phyloP scores from a whole-genome alignment of 2,329 filamentous ascomycete genomes.

The Penicillium sp. region DNA sequence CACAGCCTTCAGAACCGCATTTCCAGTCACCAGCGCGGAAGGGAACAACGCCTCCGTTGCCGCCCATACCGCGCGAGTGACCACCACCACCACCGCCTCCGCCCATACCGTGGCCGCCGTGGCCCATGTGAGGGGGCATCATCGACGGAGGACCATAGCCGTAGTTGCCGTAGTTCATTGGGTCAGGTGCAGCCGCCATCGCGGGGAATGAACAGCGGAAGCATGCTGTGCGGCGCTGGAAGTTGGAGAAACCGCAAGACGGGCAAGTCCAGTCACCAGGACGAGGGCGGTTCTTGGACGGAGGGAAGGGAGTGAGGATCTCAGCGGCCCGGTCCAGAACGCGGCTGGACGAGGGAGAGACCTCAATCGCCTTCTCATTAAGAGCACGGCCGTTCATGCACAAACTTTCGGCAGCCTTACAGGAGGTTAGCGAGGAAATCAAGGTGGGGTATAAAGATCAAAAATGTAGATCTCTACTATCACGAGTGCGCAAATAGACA shows the following conservation, averaged over 20 bases:
- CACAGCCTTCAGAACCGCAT: conserved; percentile 94
- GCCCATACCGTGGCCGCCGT: conserved; percentile 56
- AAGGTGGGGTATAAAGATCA: conserved; percentile 1
- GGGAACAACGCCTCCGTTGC: conserved; percentile 79
- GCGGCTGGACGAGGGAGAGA: conserved; percentile 94
- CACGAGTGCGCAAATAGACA: not conserved
- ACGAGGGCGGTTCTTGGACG: conserved; percentile 95
- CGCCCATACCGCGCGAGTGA: conserved; percentile 68
- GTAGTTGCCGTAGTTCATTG: conserved; percentile 68
- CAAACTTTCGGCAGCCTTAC: conserved; percentile 84
- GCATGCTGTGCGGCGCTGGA: conserved; percentile 95
- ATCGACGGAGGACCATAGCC: conserved; percentile 68
- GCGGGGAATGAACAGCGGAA: conserved; percentile 99
- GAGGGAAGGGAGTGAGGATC: conserved; percentile 94
- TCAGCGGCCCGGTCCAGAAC: conserved; percentile 94
- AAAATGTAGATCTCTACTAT: conserved; percentile 1
- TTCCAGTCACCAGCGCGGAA: conserved; percentile 99
- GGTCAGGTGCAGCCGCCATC: conserved; percentile 76
- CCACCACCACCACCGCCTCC: conserved; percentile 17
- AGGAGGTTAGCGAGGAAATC: conserved; percentile 7
- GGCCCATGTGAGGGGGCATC: conserved; percentile 75
- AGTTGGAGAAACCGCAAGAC: conserved; percentile 98
- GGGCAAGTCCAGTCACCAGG: conserved; percentile 99
- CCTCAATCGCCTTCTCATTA: conserved; percentile 98
- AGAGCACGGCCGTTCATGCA: conserved; percentile 99